These are phyloP conservation scores for Serendipita indica DNA, from an alignment of 768 basidiomycete genomes.

Conservation along the genomic window DNA sequence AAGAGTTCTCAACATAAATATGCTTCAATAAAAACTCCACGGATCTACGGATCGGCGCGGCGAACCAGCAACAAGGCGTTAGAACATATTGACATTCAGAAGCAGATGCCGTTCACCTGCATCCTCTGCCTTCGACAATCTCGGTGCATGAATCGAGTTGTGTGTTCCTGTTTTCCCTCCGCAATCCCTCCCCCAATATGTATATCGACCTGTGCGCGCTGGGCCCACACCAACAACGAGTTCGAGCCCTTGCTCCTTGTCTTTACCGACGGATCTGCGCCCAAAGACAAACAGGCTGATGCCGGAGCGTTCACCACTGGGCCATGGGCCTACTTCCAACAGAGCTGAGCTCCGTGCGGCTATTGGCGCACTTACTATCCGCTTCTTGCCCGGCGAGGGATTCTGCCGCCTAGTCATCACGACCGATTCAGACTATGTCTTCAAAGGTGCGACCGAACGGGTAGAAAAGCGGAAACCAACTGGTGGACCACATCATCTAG, in stretches of 20 bases:
- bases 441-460: conserved; percentile 18
- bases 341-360: conserved; percentile 27
- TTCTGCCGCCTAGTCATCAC: conserved; percentile 23
- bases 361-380: conserved; percentile 17
- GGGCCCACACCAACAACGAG: conserved; percentile 1
- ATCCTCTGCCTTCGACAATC: too few relatives aligned
- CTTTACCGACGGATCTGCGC: conserved; percentile 12
- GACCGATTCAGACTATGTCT: conserved; percentile 23
- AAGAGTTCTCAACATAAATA: too few relatives aligned
- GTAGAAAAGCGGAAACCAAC: conserved; percentile 18
- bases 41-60: too few relatives aligned
- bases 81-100: too few relatives aligned
- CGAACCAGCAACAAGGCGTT: too few relatives aligned
- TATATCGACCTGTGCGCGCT: too few relatives aligned
- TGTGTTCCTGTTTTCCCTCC: too few relatives aligned
- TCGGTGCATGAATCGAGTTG: too few relatives aligned
- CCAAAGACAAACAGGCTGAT: neutral
- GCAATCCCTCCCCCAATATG: too few relatives aligned
- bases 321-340: conserved; percentile 21
- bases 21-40: too few relatives aligned
- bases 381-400: conserved; percentile 21
- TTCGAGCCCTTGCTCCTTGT: conserved; percentile 8
- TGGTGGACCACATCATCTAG: conserved; percentile 18
- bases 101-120: too few relatives aligned
- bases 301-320: conserved; percentile 14